Evolutionary conservation across 345 rosid genomes (phyloP), one percentile per base, ranked within the genome.

Genomic region (Rhodomyrtus tomentosa): DNA sequence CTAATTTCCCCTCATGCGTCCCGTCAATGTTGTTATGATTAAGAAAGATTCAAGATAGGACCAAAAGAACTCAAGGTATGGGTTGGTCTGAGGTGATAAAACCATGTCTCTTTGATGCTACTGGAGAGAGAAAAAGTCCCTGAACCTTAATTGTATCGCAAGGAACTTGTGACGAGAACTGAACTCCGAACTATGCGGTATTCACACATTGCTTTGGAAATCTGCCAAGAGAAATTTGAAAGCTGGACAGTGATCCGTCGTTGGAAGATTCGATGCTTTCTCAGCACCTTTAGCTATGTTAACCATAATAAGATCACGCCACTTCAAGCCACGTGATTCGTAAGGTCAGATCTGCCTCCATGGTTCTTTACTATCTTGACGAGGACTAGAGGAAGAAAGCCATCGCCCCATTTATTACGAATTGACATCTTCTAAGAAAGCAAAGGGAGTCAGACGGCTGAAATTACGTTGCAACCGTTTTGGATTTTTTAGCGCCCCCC

Each of bases 401-500:
- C 76, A 16, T 32, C 10, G 1, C 32, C 76, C 18, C 42, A 62
- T 62, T 62, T 8, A 62, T 62, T 5, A 38, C 9, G 76, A 32
- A 7, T 62, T 4, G 42, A 32, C 74, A 20, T 7, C 74, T 62
- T 16, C 42, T 3, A 62, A 16, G 74, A 62, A 32, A 32, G 42
- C 74, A 36, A 18, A 36, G 74, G 12, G 42, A 2, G 74, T 16
- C 36, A 5, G 74, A 20, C 74, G 4, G 74, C 74, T 62, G 74
- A 62, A 62, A 4, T 62, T 62, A 7, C 18, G 42, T 42, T 62
- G 42, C 73, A n/a, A 62, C 4, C 22, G n/a, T 32, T 62, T 7
- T 32, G 4, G 42, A 29, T 29, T 15, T 1, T 6, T n/a, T n/a
- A n/a, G n/a, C 16, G 3, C 3, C 0, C 1, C 4, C 6, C 42